Evolutionary conservation across 2,329 filamentous ascomycete genomes (phyloP), one percentile per base, ranked within the genome.

Genomic region (Beauveria australis): DNA sequence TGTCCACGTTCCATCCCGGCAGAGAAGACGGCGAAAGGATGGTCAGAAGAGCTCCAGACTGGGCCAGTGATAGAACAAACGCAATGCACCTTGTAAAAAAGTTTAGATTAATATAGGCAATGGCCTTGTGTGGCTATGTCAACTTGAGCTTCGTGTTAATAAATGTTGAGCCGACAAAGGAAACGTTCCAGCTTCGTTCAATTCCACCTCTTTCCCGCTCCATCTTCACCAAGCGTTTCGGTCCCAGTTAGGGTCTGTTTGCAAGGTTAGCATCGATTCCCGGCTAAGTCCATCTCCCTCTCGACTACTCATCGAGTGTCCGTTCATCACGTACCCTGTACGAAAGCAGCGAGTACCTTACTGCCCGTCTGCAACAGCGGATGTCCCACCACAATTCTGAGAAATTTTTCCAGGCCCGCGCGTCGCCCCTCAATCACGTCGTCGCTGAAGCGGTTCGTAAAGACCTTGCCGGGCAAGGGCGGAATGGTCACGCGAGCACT

Each of bases 301-400:
- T 16, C 33, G 33, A 16, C 12, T 37, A 5, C 33, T 37, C 33
- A 14, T 37, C 33, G 2, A 46, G 19, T 22, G 1, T 1, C n/a
- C n/a, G 12, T 46, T 46, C 19, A 2, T 46, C 19, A 46, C 8
- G 66, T 71, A 96, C 92, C 94, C 78, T 99, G 94, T 71, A 99
- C 92, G 79, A 97, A 99, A 33, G 91, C 90, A 14, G 92, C 93
- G 69, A 99, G 76, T 62, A 99, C 94, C 77, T 97, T 96, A 75
- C 92, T 97, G 57, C 94, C 94, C 33, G 94, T 99, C 83, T 99
- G 94, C 76, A 99, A 77, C 69, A 99, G 80, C 68, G 94, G 94
- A 75, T 99, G 94, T 0, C 94, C 93, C 1, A 96, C 94, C 12
- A 99, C 94, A 72, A 97, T 97, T 83, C 94, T 92, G 72, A 99